A percentile compares a stretch with the other conserved stretches of the same genome.
Evolutionary conservation across 768 basidiomycete species (phyloP).

Genomic region (Tricholoma bakamatsutake): DNA sequence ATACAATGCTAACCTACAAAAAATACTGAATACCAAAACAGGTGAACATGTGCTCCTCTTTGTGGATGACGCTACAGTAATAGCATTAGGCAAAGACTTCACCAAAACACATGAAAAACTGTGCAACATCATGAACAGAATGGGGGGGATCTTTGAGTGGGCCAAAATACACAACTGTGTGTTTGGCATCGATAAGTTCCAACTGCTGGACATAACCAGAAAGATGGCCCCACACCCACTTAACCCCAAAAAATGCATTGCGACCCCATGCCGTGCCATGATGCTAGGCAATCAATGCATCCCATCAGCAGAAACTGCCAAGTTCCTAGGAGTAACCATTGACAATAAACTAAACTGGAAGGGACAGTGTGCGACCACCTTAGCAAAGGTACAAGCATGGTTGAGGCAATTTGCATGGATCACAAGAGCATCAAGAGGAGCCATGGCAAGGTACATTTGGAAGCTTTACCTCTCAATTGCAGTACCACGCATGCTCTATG

Average conservation of each 20-base stretch:
- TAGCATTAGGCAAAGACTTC: background rate
- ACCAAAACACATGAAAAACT: too few species aligned
- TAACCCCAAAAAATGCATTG: background rate
- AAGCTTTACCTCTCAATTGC: too few species aligned
- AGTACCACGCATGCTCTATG: too few species aligned
- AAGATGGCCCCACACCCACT: background rate
- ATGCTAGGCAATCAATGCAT: too few species aligned
- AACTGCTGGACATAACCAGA: background rate
- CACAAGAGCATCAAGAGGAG: too few species aligned
- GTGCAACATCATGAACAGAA: too few species aligned
- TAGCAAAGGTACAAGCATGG: background rate
- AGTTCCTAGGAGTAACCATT: slow-evolving; percentile 22
- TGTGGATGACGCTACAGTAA: background rate
- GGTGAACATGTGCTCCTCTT: slow-evolving; percentile 9
- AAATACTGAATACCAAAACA: background rate
- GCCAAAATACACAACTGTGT: too few species aligned
- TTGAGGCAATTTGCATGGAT: too few species aligned
- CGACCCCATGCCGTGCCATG: background rate
- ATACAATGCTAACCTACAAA: too few species aligned
- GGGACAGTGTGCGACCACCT: slow-evolving; percentile 8
- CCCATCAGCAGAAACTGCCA: slow-evolving; percentile 8
- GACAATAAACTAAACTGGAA: background rate
- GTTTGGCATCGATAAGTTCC: too few species aligned
- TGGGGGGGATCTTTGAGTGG: too few species aligned
- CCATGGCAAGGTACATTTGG: too few species aligned